Evolutionary conservation across 2,329 filamentous ascomycete genomes (phyloP).

Genomic region (Apiospora marii): DNA sequence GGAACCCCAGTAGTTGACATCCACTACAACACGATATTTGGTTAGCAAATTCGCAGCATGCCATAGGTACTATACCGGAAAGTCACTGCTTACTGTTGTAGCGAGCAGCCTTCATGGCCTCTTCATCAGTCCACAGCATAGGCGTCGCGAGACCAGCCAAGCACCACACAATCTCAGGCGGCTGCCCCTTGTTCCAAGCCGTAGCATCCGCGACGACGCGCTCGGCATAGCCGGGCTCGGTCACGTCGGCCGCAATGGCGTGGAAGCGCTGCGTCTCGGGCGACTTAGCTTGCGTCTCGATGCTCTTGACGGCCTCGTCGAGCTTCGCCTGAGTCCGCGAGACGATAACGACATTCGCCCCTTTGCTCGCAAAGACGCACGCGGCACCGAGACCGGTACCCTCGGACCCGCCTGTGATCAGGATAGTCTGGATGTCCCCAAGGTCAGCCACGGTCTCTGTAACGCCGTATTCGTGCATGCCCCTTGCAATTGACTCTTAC

Average conservation of each 20-base stretch:
- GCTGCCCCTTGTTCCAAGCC: slow-evolving; percentile 74
- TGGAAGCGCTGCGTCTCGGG: slow-evolving; percentile 76
- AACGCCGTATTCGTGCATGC: slow-evolving; percentile 71
- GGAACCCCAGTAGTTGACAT: slow-evolving; percentile 85
- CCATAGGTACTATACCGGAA: neutral
- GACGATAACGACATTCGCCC: slow-evolving; percentile 87
- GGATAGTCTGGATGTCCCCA: slow-evolving; percentile 24
- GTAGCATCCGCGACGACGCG: slow-evolving; percentile 74
- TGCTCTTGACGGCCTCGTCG: slow-evolving; percentile 67
- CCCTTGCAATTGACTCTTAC: slow-evolving; percentile 53
- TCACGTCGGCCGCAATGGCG: slow-evolving; percentile 81
- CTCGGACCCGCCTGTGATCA: slow-evolving; percentile 88
- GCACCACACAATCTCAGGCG: slow-evolving; percentile 88
- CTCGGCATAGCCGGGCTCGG: slow-evolving; percentile 69
- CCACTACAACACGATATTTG: slow-evolving; percentile 54
- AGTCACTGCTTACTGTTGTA: slow-evolving; percentile 60
- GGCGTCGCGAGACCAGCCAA: slow-evolving; percentile 78
- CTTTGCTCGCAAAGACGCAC: slow-evolving; percentile 78
- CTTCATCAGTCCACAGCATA: slow-evolving; percentile 74
- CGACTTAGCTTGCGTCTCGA: slow-evolving; percentile 62
- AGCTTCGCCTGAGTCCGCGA: slow-evolving; percentile 72
- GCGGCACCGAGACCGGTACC: slow-evolving; percentile 86
- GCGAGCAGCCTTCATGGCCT: slow-evolving; percentile 68
- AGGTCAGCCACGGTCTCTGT: slow-evolving; percentile 31
- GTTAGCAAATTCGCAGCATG: neutral